Evolutionary conservation across 2,329 filamentous ascomycete species (phyloP), one percentile per base, ranked within the genome.

Genomic region (Diaporthe helianthi): DNA sequence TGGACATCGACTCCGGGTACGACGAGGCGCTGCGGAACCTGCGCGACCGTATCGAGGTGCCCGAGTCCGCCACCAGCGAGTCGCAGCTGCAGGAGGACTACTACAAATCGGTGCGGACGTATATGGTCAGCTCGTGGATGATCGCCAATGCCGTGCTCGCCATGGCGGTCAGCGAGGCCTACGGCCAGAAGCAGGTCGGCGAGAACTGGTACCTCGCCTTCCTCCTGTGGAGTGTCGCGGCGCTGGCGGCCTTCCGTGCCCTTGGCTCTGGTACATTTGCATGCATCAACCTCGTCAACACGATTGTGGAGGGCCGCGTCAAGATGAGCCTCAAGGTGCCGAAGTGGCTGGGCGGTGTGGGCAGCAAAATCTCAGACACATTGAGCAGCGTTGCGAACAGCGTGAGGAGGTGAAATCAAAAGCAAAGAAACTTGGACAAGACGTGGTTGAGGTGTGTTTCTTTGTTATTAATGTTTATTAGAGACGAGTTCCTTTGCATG

Each of bases 91-190:
- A 99, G 80, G 96, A 99, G 80, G 96, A 99, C 81, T 99, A 99
- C 86, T 99, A 99, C 86, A 93, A 94, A 79, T 93, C 92, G 49
- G 96, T 99, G 65, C 90, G 96, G 67, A 99, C 96, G 0, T 99
- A 99, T 89, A 97, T 99, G 90, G 96, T 99, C 15, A 90, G 97
- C 52, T 87, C 90, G 55, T 99, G 96, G 96, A 93, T 99, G 87
- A 87, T 97, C 44, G 89, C 90, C 75, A 99, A 99, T 79, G 93
- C 92, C 4, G 89, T 97, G 70, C 89, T 99, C 46, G 95, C 93
- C 77, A 99, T 99, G 96, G 89, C 92, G 2, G 91, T 98, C 17
- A 92, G 88, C 6, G 96, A 99, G 81, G 89, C 92, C 3, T 99
- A 98, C 80, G 88, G 88, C 54, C 85, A 86, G 71, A 87, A 85